Percentiles rank a stretch among this genome's conserved stretches.
Conservation (phyloP, 129 eudicot species). For the Dittrichia graveolens region DNA sequence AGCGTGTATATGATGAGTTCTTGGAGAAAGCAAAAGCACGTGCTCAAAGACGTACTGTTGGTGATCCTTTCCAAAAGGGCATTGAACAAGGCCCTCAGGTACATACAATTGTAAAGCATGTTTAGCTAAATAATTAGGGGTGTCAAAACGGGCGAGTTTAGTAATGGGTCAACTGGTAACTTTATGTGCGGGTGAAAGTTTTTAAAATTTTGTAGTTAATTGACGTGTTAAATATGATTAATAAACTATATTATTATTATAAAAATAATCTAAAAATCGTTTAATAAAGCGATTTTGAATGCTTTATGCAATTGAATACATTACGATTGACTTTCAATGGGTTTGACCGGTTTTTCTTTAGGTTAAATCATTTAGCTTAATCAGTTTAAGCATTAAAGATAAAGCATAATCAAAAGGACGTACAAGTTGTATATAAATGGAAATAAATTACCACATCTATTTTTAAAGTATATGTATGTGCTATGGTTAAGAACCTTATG, state of each 20-base stretch:
- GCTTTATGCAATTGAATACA: too few relatives aligned
- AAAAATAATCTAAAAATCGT: too few relatives aligned
- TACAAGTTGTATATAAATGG: background rate
- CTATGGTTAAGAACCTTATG: background rate
- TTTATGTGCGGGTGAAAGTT: too few relatives aligned
- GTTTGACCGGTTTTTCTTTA: background rate
- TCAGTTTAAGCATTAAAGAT: background rate
- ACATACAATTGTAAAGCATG: background rate
- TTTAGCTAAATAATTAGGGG: too few relatives aligned
- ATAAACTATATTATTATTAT: too few relatives aligned
- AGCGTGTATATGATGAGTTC: conserved; percentile 76
- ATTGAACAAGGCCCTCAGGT: conserved; percentile 97
- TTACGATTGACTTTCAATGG: background rate
- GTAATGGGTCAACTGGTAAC: background rate
- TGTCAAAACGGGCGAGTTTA: background rate
- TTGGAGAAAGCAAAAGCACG: conserved; percentile 79
- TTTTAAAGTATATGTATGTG: background rate
- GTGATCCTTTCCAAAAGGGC: conserved; percentile 84
- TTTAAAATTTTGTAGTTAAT: too few relatives aligned
- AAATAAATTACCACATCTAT: background rate
- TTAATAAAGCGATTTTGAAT: too few relatives aligned
- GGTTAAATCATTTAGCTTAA: background rate
- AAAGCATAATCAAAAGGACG: background rate
- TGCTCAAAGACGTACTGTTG: conserved; percentile 75
- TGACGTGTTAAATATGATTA: too few relatives aligned